These are phyloP conservation scores for Inonotus obliquus DNA, from an alignment of 1,284 basidiomycete genomes.

Conservation along the genomic window DNA sequence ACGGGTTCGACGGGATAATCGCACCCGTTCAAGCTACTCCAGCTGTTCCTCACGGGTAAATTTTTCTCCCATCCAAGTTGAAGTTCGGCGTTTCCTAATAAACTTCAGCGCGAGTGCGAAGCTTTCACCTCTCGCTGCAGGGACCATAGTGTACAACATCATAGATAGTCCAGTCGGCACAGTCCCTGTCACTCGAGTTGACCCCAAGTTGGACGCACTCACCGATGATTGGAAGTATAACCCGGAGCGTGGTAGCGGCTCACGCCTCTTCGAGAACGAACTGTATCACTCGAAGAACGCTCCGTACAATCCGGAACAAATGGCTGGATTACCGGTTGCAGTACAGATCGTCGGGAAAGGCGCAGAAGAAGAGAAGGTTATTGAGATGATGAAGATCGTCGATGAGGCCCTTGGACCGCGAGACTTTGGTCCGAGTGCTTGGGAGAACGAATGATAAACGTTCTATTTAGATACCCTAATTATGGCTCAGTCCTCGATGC, in stretches of 20 bases:
- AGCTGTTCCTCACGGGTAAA: constrained; percentile 66
- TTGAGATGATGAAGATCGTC: constrained; percentile 79
- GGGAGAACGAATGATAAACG: not conserved
- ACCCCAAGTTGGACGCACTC: constrained; percentile 55
- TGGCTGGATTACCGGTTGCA: constrained; percentile 78
- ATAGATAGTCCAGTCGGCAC: constrained; percentile 74
- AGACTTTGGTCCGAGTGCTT: constrained; percentile 47
- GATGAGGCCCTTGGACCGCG: constrained; percentile 58
- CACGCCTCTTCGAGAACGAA: constrained; percentile 48
- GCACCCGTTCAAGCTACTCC: constrained; percentile 72
- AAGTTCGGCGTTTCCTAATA: not conserved
- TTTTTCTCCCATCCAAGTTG: not conserved
- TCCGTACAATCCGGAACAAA: constrained; percentile 66
- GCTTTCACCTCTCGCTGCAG: constrained; percentile 47
- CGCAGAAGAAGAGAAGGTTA: constrained; percentile 85
- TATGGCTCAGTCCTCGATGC: not conserved
- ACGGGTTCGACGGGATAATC: constrained; percentile 71
- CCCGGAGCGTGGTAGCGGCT: constrained; percentile 39
- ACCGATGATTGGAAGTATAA: constrained; percentile 49
- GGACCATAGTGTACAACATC: constrained; percentile 65
- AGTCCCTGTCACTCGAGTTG: constrained; percentile 78
- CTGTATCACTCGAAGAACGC: constrained; percentile 48
- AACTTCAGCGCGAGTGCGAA: constrained; percentile 43
- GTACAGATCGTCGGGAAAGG: constrained; percentile 76
- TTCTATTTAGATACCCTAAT: not conserved